Evolutionary conservation across 2,329 filamentous ascomycete genomes (phyloP), one percentile per base, ranked within the genome.

Genomic region (Phoma sp.): DNA sequence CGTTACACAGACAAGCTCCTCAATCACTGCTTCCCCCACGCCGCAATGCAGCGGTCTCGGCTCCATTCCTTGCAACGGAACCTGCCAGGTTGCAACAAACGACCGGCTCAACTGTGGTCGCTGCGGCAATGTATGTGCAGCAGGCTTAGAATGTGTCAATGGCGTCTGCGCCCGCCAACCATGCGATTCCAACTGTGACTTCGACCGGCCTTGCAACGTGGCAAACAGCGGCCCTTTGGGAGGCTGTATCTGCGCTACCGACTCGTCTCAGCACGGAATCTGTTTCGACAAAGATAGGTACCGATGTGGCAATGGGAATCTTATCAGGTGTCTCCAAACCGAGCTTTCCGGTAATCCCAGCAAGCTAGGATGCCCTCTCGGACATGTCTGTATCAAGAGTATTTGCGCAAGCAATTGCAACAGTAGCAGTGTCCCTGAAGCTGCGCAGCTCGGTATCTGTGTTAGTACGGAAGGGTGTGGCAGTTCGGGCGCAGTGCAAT

Each of bases 111-210:
- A 73, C 52, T 75, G 70, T 43, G 67, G 68, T 10, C 47, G 54
- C 10, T 73, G 69, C 48, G 58, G 55, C 42, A 71, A 65, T 29
- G 15, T 23, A 5, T 75, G 73, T 49, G 42, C 57, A 2, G 17
- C 37, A 2, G 65, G 61, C 5, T 60, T 53, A 17, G 36, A 47
- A 12, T 75, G 73, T 45, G 58, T 62, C n/a, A 75, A 75, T 50
- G 72, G 72, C 14, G 68, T 73, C 0, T 75, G 73, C 53, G 62
- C 62, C 7, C 64, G 61, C 2, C 52, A 49, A 9, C 47, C 64
- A 9, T 75, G 72, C 57, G 64, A 72, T 49, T 69, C 67, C 2
- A 50, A 49, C 25, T 74, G 71, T 58, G 46, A 49, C 10, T 61
- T 60, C n/a, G 55, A 63, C 20, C 57, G 60, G 7, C 39, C 59